Percentiles rank a stretch among this genome's conserved stretches.
These are phyloP conservation scores for Ceratocystis harringtonii DNA, from an alignment of 2,329 filamentous ascomycete genomes.

Conservation along the genomic window DNA sequence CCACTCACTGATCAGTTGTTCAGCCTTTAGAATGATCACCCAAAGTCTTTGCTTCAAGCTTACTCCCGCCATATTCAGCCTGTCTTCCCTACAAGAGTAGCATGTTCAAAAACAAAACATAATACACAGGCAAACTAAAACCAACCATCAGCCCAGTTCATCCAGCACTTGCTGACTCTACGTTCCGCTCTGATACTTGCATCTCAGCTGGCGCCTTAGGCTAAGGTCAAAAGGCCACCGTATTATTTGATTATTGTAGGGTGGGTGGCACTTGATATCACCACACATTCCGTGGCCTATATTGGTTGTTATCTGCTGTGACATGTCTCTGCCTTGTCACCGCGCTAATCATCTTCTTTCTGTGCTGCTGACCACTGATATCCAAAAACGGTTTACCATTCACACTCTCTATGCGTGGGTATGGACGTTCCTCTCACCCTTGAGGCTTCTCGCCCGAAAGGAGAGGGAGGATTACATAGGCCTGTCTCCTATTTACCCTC, in stretches of 20 bases:
- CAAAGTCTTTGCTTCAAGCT: not conserved
- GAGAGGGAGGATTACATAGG: not conserved
- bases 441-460: not conserved
- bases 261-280: not conserved
- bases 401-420: not conserved
- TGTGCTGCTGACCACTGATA: not conserved
- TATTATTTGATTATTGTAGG: not conserved
- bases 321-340: not conserved
- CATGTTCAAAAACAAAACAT: not conserved
- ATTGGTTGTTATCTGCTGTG: not conserved
- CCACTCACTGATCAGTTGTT: not conserved
- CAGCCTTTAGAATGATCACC: not conserved
- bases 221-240: not conserved
- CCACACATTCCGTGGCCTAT: not conserved
- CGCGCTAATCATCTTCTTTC: not conserved
- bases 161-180: not conserved
- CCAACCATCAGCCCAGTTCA: not conserved
- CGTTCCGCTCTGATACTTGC: not conserved
- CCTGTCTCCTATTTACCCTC: not conserved
- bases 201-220: not conserved
- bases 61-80: not conserved
- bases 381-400: not conserved
- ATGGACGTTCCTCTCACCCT: too few species aligned
- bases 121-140: not conserved
- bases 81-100: not conserved